phyloP scores from a whole-genome alignment of 768 basidiomycete species.

The Lactarius sanguifluus region DNA sequence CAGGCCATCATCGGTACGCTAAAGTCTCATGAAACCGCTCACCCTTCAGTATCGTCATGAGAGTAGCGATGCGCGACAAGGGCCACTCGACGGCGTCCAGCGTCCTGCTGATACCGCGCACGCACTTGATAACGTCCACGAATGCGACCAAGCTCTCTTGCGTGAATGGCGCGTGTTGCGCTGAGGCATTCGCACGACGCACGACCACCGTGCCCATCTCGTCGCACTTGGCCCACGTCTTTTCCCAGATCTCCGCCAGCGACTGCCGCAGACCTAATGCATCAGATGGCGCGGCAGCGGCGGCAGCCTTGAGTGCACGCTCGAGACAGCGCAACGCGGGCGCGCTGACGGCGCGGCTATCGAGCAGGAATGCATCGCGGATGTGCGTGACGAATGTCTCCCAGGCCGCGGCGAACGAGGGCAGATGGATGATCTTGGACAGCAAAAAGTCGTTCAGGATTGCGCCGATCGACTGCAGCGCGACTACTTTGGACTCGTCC shows the following conservation, averaged over 20 bases:
- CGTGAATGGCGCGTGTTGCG: conserved; percentile 50
- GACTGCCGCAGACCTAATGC: conserved; percentile 36
- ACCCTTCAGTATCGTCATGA: conserved; percentile 83
- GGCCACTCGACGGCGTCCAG: conserved; percentile 62
- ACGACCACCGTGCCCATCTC: conserved; percentile 58
- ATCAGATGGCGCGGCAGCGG: conserved; percentile 36
- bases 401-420: conserved; percentile 72
- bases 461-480: conserved; percentile 77
- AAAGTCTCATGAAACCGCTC: conserved; percentile 21
- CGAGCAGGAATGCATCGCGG: conserved; percentile 66
- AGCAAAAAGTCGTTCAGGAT: conserved; percentile 81
- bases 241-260: conserved; percentile 52
- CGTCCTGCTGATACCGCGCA: conserved; percentile 49
- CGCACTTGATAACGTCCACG: conserved; percentile 66
- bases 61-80: conserved; percentile 56
- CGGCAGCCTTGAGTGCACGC: conserved; percentile 65
- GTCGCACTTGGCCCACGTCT: conserved; percentile 70
- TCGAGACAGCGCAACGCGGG: conserved; percentile 86
- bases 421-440: conserved; percentile 68
- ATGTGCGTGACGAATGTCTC: conserved; percentile 70
- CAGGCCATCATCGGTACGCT: not conserved
- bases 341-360: conserved; percentile 65
- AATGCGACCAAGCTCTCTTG: conserved; percentile 87
- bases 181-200: conserved; percentile 31
- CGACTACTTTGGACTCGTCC: conserved; percentile 88